A percentile compares a stretch with the other conserved stretches of the same genome.
Evolutionary conservation across 106 monocot genomes (phyloP).

Genomic region (Ottelia alismoides): DNA sequence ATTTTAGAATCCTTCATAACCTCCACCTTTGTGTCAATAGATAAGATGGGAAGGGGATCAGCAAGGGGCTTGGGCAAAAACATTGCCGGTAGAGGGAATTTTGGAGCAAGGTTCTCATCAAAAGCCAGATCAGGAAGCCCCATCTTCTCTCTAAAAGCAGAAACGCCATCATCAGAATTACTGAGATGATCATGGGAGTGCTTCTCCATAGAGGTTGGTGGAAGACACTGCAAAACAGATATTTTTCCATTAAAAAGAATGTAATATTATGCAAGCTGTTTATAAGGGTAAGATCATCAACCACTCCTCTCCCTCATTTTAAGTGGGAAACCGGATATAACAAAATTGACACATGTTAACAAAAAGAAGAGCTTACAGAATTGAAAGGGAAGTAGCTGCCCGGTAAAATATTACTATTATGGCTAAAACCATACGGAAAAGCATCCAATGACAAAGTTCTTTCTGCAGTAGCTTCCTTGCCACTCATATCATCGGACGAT

Average conservation of each 20-base stretch:
- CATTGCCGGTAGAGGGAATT: constrained; percentile 29
- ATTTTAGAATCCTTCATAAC: constrained; percentile 6
- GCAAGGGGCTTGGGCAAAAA: constrained; percentile 22
- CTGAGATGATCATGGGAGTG: constrained; percentile 13
- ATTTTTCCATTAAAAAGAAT: not conserved
- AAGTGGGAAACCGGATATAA: constrained; percentile 2
- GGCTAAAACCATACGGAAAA: constrained; percentile 23
- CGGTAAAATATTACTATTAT: constrained; percentile 35
- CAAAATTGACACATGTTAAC: not conserved
- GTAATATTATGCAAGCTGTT: too few species aligned
- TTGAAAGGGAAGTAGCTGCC: constrained; percentile 57
- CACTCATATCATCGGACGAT: constrained; percentile 18
- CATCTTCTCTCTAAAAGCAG: constrained; percentile 55
- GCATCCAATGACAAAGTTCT: constrained; percentile 18
- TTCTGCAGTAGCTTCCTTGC: constrained; percentile 4
- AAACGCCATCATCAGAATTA: constrained; percentile 27
- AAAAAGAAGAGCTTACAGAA: constrained; percentile 29
- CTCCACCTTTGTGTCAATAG: constrained; percentile 38
- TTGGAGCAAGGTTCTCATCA: constrained; percentile 19
- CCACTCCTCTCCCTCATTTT: not conserved
- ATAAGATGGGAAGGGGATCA: constrained; percentile 44
- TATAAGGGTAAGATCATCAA: too few species aligned
- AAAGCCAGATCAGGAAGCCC: constrained; percentile 38
- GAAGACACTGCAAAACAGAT: constrained; percentile 32
- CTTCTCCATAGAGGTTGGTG: constrained; percentile 17